These are phyloP conservation scores for Wickerhamomyces hampshirensis DNA, from an alignment of 805 yeast genomes.

Conservation along the genomic window DNA sequence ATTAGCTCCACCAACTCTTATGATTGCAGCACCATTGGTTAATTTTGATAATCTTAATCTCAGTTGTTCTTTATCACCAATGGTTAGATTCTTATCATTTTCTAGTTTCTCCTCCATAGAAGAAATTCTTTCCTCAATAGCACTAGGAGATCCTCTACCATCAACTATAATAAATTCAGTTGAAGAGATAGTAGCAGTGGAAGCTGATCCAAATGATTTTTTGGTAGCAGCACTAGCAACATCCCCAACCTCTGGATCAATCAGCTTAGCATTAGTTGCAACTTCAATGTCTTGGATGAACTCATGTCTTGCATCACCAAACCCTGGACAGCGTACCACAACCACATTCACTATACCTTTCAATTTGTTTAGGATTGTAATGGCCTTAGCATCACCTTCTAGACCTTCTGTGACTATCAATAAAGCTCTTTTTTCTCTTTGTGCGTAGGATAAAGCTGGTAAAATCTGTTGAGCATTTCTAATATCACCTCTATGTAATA, in stretches of 20 bases:
- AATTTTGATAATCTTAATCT: slow-evolving; percentile 97
- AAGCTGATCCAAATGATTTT: slow-evolving; percentile 87
- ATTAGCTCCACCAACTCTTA: slow-evolving; percentile 94
- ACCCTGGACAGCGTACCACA: slow-evolving; percentile 98
- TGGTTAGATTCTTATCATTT: slow-evolving; percentile 61
- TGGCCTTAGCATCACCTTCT: slow-evolving; percentile 98
- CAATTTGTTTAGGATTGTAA: slow-evolving; percentile 93
- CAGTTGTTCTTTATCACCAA: slow-evolving; percentile 90
- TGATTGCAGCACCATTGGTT: slow-evolving; percentile 97
- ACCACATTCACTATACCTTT: slow-evolving; percentile 98
- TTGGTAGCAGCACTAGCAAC: slow-evolving; percentile 93
- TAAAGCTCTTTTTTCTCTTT: slow-evolving; percentile 89
- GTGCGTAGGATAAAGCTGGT: slow-evolving; percentile 90
- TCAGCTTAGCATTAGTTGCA: slow-evolving; percentile 83
- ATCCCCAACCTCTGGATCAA: slow-evolving; percentile 89
- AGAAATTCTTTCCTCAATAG: slow-evolving; percentile 81
- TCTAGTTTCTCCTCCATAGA: slow-evolving; percentile 83
- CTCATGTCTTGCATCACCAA: slow-evolving; percentile 98
- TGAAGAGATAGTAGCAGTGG: slow-evolving; percentile 87
- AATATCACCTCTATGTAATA: slow-evolving; percentile 38
- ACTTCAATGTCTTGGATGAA: slow-evolving; percentile 93
- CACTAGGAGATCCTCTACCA: slow-evolving; percentile 85
- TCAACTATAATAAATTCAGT: slow-evolving; percentile 93
- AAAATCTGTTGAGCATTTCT: slow-evolving; percentile 46
- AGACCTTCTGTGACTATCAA: slow-evolving; percentile 92